Evolutionary conservation across 2,329 filamentous ascomycete species (phyloP).

Genomic region (Fusarium penzigii): DNA sequence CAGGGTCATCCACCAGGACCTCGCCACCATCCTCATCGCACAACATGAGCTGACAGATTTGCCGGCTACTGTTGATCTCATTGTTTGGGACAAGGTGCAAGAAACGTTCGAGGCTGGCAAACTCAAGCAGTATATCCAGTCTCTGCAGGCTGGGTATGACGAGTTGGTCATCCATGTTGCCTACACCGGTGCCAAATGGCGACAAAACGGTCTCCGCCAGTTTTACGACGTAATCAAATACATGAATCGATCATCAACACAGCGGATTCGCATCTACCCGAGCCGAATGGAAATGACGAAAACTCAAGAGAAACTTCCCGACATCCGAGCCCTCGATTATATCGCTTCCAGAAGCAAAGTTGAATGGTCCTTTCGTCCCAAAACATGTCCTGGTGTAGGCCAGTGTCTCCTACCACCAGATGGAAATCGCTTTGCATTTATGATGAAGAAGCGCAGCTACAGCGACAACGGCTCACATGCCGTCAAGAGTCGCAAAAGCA

Average conservation of each 20-base stretch:
- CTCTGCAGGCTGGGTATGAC: not conserved
- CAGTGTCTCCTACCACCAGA: not conserved
- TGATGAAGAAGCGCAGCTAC: not conserved
- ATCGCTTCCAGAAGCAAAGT: not conserved
- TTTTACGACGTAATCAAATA: not conserved
- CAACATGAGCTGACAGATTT: not conserved
- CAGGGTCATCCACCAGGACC: not conserved
- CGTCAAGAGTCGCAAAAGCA: not conserved
- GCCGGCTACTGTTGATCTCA: not conserved
- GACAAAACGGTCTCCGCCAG: not conserved
- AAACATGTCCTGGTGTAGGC: not conserved
- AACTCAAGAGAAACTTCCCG: not conserved
- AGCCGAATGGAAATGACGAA: not conserved
- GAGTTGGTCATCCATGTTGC: not conserved
- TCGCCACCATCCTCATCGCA: not conserved
- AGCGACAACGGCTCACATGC: not conserved
- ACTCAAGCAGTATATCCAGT: not conserved
- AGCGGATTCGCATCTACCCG: not conserved
- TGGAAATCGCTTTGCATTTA: not conserved
- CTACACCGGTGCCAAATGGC: not conserved
- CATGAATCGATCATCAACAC: not conserved
- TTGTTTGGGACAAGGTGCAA: not conserved
- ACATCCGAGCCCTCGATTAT: not conserved
- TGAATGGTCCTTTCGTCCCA: not conserved
- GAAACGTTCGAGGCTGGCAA: not conserved